A percentile compares a stretch with the other conserved stretches of the same genome.
phyloP scores from a whole-genome alignment of 257 asterid species.

The Nicotiana knightiana region DNA sequence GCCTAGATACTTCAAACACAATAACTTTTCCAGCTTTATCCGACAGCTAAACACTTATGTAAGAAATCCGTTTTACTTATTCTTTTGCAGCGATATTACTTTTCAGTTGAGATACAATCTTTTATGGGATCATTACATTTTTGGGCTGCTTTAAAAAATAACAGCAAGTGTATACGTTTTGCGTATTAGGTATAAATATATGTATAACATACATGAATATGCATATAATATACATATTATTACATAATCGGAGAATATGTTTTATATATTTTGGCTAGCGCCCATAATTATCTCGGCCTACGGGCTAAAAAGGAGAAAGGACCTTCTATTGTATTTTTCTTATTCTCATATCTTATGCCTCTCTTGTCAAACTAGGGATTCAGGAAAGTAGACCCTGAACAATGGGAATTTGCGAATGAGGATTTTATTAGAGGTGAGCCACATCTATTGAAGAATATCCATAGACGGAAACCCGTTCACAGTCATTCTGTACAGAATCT shows the following conservation, averaged over 20 bases:
- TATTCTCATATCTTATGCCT: not conserved
- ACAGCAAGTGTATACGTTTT: too few relatives aligned
- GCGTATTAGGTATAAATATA: too few relatives aligned
- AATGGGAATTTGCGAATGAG: slow-evolving; percentile 89
- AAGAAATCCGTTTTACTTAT: slow-evolving; percentile 11
- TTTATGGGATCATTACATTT: too few relatives aligned
- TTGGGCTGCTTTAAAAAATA: too few relatives aligned
- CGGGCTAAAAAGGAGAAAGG: too few relatives aligned
- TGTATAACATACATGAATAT: too few relatives aligned
- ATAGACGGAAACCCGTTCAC: slow-evolving; percentile 91
- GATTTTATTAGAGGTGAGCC: slow-evolving; percentile 73
- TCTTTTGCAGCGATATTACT: not conserved
- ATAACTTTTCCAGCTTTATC: slow-evolving; percentile 85
- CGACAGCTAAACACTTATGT: slow-evolving; percentile 92
- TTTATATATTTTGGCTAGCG: too few relatives aligned
- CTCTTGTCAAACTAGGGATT: slow-evolving; percentile 49
- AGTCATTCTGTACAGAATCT: slow-evolving; percentile 66
- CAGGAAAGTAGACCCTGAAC: slow-evolving; percentile 84
- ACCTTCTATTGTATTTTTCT: too few relatives aligned
- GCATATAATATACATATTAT: too few relatives aligned
- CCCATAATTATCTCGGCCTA: too few relatives aligned
- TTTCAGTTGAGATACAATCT: not conserved
- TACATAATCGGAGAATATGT: too few relatives aligned
- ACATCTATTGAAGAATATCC: slow-evolving; percentile 69
- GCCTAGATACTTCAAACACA: slow-evolving; percentile 86